Evolutionary conservation across 192 early-diverging fungal genomes (phyloP), one percentile per base, ranked within the genome.

Genomic region (Coemansia sp.): DNA sequence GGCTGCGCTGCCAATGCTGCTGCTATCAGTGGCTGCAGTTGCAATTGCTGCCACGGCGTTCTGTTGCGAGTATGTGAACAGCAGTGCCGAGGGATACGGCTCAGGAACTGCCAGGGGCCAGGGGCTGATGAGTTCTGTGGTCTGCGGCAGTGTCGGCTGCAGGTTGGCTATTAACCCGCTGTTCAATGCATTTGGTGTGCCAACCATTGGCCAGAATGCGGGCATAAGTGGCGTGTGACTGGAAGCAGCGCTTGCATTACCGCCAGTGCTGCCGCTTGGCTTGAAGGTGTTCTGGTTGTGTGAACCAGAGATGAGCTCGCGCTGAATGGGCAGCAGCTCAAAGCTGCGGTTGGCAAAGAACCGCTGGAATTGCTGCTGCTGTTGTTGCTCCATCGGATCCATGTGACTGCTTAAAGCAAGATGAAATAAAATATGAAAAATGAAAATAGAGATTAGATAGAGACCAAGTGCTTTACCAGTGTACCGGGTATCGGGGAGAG

Each of bases 361-460:
- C 22, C 46, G 46, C 21, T 21, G 9, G 1, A 48, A 11, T 1
- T 24, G 24, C 24, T 48, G 46, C 23, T 48, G 46, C 24, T 48
- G 46, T 12, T 48, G 46, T 21, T 48, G 46, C 46, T 48, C 46
- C 25, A 3, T 48, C 22, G 21, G 46, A 24, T 48, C 19, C 46
- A 48, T 48, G 10, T 12, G 7, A 45, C 43, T 21, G 17, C 43
- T 30, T 30, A 7, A 30, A 30, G 7, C 27, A 7, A 45, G 17
- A 10, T 48, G 13, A 43, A 11, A 12, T 9, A 24, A 48, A 24
- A 14, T 3, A 25, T 17, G 6, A 12, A 25, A 25, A 48, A 25
- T 4, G 24, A 48, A 25, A 9, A 22, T 12, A 48, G 25, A 5
- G 24, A 48, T 7, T 19, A 19, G 3, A 25, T 11, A 4, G 46